phyloP scores from a whole-genome alignment of 495 filamentous ascomycete genomes.

The Recurvomyces mirabilis region DNA sequence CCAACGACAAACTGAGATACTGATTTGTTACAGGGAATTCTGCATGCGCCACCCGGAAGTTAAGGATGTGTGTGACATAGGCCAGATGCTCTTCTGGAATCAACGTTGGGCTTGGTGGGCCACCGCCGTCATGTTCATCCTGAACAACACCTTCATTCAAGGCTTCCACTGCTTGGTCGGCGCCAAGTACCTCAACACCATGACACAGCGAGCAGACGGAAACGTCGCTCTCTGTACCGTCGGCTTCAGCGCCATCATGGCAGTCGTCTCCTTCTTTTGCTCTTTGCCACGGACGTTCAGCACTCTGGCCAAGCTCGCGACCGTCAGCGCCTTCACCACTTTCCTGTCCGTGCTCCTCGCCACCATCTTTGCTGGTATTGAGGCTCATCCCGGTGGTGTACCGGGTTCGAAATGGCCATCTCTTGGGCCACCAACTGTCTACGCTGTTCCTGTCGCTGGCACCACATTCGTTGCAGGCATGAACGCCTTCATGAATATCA shows the following conservation, averaged over 20 bases:
- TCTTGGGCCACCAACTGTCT: slow-evolving; percentile 50
- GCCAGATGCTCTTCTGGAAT: slow-evolving; percentile 76
- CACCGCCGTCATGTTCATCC: slow-evolving; percentile 76
- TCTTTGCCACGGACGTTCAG: slow-evolving; percentile 75
- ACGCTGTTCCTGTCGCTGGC: slow-evolving; percentile 47
- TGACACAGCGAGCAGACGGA: slow-evolving; percentile 53
- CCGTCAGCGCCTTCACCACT: slow-evolving; percentile 67
- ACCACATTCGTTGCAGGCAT: slow-evolving; percentile 70
- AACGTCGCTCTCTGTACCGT: slow-evolving; percentile 56
- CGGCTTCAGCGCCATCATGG: slow-evolving; percentile 56
- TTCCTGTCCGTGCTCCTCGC: slow-evolving; percentile 76
- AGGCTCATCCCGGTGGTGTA: slow-evolving; percentile 55
- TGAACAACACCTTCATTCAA: slow-evolving; percentile 87
- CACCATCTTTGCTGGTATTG: slow-evolving; percentile 62
- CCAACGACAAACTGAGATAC: not conserved
- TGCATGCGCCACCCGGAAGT: slow-evolving; percentile 79
- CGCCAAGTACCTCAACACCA: slow-evolving; percentile 76
- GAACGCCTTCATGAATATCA: slow-evolving; percentile 79
- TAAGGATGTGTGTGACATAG: slow-evolving; percentile 82
- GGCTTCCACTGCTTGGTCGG: slow-evolving; percentile 70
- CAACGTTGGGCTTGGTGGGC: slow-evolving; percentile 69
- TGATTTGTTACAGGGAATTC: slow-evolving; percentile 48
- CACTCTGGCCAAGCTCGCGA: slow-evolving; percentile 63
- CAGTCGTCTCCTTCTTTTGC: slow-evolving; percentile 58
- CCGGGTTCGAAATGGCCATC: slow-evolving; percentile 27